Base-by-base conservation (phyloP, 2,329 filamentous ascomycete genomes). In the Phyllosticta citriasiana region DNA sequence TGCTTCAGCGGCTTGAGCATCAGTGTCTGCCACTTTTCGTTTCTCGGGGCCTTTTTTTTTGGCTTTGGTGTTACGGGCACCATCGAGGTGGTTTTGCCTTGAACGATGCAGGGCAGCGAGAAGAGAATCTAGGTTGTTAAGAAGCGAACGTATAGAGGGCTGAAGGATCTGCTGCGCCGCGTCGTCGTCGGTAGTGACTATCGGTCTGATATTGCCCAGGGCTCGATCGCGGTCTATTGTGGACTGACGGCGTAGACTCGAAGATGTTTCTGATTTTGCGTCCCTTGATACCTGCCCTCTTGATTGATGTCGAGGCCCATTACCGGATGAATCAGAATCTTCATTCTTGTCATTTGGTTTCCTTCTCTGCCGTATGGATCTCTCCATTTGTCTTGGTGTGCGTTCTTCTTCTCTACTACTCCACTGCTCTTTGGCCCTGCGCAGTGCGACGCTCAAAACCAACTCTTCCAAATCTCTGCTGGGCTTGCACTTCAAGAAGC, bases 181-280 rank as follows among this genome's bases (percentile, higher is more conserved):
- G 1, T 88, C 85, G 65, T 96, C 91, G 66, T 96, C 87, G 1
- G 84, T 81, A 7, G 88, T 81, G 4, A 89, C 73, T 2, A 80
- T 77, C 0, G 88, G 84, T 50, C 63, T 67, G 27, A 30, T 30
- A 8, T 30, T 30, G 27, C 27, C 27, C 9, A 7, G 27, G 2
- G 27, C 27, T 30, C 6, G 9, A 4, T 30, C 6, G 24, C 16
- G 54, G 10, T 40, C 22, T 14, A 7, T 30, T 24, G 27, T 30
- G 9, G 6, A 16, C 25, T 12, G 22, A 7, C 9, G 10, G 7
- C 30, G 22, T 27, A 19, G n/a, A 30, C 30, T 53, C 22, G 51
- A 24, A 14, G 51, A 24, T 24, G 4, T 5, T 24, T 12, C 51
- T 16, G 51, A 30, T 30, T 7, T 8, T 56, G 22, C 16, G 8